Evolutionary conservation across 768 basidiomycete species (phyloP), one percentile per base, ranked within the genome.

Genomic region (Serendipita sp.): DNA sequence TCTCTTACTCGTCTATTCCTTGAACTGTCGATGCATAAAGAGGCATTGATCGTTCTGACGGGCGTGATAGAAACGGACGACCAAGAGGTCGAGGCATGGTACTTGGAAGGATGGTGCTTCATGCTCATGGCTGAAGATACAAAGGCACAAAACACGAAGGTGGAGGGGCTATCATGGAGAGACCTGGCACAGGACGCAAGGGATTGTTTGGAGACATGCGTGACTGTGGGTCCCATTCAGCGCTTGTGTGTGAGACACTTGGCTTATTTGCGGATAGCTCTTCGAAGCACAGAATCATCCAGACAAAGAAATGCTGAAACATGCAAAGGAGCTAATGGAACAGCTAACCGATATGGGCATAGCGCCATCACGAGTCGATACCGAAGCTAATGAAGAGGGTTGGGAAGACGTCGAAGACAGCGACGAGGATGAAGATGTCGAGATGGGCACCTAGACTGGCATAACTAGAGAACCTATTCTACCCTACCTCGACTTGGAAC

Each of bases 21-120:
- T 24, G 92, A 96, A 71, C 76, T 93, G 20, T 73, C 76, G 2
- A 74, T 86, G 3, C 88, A 82, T 70, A 75, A 83, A 0, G 82
- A 84, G 26, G 91, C 91, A 0, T 73, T 94, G 3, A 72, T 84
- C 11, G 82, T 93, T 14, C 73, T 95, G 28, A 82, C 88, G 45
- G 88, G 86, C 13, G 78, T 93, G 9, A 83, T 93, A 73, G 80
- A 85, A 9, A 73, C 83, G 0, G 90, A 94, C 71, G 88, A 92
- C 66, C 80, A 89, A 69, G 86, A 90, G 61, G 84, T 92, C 13
- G 91, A 94, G 67, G 92, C 85, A 1, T 94, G 92, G 85, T 95
- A 95, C 70, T 81, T 95, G 30, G 91, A 94, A 72, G 92, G 91
- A 61, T 96, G 91, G 91, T 86, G 88, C 66, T 91, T 89, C 77